Evolutionary conservation across 441 rosid genomes (phyloP).

Genomic region (Syzygium malaccense): DNA sequence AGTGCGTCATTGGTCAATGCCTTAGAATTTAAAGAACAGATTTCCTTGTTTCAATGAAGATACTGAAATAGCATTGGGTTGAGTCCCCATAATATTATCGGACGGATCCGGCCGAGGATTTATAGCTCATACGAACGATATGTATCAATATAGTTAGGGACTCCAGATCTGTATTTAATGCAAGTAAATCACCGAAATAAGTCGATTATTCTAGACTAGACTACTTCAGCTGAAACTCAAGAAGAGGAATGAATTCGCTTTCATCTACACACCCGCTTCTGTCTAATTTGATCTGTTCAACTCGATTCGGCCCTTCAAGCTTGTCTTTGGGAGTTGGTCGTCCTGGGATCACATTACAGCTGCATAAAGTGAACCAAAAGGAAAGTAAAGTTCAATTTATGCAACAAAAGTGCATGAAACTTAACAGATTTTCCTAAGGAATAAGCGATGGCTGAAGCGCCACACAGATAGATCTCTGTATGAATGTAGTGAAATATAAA

Average conservation of each 20-base stretch:
- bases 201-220: not conserved
- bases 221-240: not conserved
- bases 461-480: not conserved
- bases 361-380: not conserved
- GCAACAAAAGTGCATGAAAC: not conserved
- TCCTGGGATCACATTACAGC: not conserved
- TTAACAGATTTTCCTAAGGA: not conserved
- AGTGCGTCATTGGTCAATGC: not conserved
- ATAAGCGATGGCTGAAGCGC: not conserved
- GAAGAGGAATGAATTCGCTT: not conserved
- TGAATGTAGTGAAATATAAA: not conserved
- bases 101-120: not conserved
- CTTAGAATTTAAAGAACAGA: not conserved
- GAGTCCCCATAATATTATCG: not conserved
- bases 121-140: not conserved
- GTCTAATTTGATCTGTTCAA: not conserved
- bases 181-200: not conserved
- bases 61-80: not conserved
- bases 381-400: not conserved
- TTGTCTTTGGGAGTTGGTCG: not conserved
- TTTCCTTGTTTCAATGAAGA: not conserved
- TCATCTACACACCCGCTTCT: not conserved
- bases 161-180: not conserved
- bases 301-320: not conserved
- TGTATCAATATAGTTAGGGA: not conserved